Evolutionary conservation across 495 filamentous ascomycete genomes (phyloP).

Genomic region (Podospora pseudoanserina): DNA sequence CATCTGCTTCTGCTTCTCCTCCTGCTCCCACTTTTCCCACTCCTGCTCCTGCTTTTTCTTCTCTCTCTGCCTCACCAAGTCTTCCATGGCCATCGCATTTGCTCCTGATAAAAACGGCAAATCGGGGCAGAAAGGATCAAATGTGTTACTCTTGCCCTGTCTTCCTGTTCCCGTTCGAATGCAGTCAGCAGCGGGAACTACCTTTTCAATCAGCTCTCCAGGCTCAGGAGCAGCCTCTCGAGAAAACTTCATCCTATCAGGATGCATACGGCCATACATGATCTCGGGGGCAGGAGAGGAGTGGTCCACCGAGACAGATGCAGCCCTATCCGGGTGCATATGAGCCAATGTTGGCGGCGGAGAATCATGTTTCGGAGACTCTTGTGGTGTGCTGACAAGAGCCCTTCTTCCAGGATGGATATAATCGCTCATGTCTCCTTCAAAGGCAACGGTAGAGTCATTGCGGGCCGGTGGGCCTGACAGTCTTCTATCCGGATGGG

Average conservation of each 20-base stretch:
- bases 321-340: neutral
- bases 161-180: neutral
- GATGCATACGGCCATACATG: constrained; percentile 20
- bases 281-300: neutral
- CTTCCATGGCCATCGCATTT: neutral
- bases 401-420: neutral
- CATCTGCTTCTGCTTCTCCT: neutral
- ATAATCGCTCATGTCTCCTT: neutral
- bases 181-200: neutral
- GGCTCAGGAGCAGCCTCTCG: neutral
- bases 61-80: neutral
- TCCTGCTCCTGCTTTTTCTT: neutral
- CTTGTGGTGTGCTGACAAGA: neutral
- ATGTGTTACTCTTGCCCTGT: neutral
- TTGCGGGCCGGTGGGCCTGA: neutral
- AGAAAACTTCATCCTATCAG: constrained; percentile 20
- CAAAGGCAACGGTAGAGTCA: neutral
- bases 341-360: neutral
- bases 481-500: neutral
- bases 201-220: neutral
- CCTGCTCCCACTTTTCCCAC: no score
- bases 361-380: neutral
- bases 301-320: neutral
- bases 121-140: neutral
- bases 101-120: neutral